These are phyloP conservation scores for Talaromyces pinophilus DNA, from an alignment of 2,329 filamentous ascomycete genomes.

Conservation along the genomic window DNA sequence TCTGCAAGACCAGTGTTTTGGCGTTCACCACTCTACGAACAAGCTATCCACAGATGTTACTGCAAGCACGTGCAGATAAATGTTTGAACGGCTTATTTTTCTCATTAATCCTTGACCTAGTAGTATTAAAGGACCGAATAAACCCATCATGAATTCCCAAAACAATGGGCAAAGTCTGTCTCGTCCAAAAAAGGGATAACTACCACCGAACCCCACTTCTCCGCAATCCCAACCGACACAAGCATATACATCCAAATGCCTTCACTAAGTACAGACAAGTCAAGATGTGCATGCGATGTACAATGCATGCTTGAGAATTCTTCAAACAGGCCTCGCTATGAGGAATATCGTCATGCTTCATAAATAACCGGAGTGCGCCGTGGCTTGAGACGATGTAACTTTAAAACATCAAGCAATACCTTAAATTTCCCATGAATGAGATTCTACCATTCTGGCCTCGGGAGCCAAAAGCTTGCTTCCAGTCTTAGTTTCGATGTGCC, in stretches of 20 bases:
- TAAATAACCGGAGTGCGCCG: not conserved
- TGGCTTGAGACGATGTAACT: not conserved
- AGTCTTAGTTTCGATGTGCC: not conserved
- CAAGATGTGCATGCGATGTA: not conserved
- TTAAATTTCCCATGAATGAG: conserved; percentile 15
- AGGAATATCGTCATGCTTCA: not conserved
- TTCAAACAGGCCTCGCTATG: too few relatives aligned
- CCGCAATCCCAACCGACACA: not conserved
- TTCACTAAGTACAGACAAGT: not conserved
- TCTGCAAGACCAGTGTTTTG: not conserved
- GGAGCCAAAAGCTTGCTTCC: not conserved
- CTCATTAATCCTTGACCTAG: not conserved
- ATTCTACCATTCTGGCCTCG: not conserved
- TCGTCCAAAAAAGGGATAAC: not conserved
- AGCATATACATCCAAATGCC: not conserved
- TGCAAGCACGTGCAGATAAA: not conserved
- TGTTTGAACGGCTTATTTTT: not conserved
- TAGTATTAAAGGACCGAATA: not conserved
- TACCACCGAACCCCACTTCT: not conserved
- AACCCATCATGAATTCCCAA: not conserved
- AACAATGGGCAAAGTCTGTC: not conserved
- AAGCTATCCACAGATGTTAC: not conserved
- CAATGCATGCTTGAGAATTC: not conserved
- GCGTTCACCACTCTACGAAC: not conserved
- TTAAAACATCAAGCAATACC: conserved; percentile 3